Evolutionary conservation across 805 yeast species (phyloP).

Genomic region (Isabelozyma pseudorhagii): DNA sequence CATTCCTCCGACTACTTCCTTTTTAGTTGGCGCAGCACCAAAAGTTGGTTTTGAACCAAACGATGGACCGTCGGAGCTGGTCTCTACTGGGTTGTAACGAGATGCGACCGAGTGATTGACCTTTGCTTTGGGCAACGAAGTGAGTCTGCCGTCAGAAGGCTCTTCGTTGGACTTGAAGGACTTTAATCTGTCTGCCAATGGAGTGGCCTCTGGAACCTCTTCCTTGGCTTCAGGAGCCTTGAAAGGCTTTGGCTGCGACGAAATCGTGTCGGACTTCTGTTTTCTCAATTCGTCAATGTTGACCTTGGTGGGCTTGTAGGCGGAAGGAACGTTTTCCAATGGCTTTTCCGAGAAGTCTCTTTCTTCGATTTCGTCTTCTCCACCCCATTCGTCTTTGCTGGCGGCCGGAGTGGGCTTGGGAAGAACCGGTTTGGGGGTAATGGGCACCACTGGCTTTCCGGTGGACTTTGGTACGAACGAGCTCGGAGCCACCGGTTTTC

Average conservation of each 20-base stretch:
- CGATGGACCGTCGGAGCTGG: conserved; percentile 23
- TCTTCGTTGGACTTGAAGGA: conserved; percentile 34
- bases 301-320: conserved; percentile 67
- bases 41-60: conserved; percentile 37
- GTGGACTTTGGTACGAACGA: conserved; percentile 33
- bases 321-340: conserved; percentile 51
- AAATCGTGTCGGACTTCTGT: conserved; percentile 43
- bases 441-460: conserved; percentile 38
- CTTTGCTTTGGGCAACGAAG: conserved; percentile 65
- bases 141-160: conserved; percentile 47
- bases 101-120: conserved; percentile 47
- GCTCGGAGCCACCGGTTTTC: conserved; percentile 30
- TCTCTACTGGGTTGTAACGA: conserved; percentile 36
- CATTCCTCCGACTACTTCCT: conserved; percentile 55
- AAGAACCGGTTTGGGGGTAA: conserved; percentile 28
- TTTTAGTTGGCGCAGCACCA: conserved; percentile 29
- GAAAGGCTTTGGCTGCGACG: conserved; percentile 38
- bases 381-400: conserved; percentile 70
- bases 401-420: conserved; percentile 17
- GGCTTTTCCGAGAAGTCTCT: conserved; percentile 52
- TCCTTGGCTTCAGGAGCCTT: conserved; percentile 9
- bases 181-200: conserved; percentile 44
- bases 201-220: conserved; percentile 46
- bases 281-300: conserved; percentile 53
- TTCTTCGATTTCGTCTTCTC: conserved; percentile 54